Evolutionary conservation across 495 filamentous ascomycete species (phyloP).

Genomic region (Entonaema liquescens): DNA sequence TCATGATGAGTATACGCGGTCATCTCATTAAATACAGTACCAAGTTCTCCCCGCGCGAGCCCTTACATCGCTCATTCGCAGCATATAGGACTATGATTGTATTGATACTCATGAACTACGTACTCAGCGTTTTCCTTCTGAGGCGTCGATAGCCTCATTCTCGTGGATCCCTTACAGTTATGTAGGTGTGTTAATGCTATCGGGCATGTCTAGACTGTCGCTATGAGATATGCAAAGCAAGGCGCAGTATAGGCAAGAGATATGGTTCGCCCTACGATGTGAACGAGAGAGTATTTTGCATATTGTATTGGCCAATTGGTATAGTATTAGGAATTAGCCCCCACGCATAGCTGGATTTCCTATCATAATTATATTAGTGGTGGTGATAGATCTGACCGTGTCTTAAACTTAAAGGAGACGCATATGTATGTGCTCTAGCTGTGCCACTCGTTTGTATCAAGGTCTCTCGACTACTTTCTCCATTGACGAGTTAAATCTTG

Average conservation of each 20-base stretch:
- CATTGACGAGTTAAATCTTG: not conserved
- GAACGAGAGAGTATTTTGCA: slow-evolving; percentile 11
- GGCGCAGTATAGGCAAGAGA: not conserved
- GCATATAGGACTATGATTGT: not conserved
- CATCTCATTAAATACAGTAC: not conserved
- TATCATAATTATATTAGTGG: not conserved
- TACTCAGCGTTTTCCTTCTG: not conserved
- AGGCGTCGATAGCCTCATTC: not conserved
- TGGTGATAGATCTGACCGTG: slow-evolving; percentile 12
- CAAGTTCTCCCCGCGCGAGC: not conserved
- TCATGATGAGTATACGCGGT: slow-evolving; percentile 15
- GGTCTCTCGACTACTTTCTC: not conserved
- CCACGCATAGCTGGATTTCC: slow-evolving; percentile 26
- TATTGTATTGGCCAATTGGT: slow-evolving; percentile 14
- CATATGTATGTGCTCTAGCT: not conserved
- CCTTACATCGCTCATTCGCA: not conserved
- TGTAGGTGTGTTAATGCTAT: not conserved
- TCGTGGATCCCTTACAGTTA: not conserved
- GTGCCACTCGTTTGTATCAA: not conserved
- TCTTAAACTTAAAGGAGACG: slow-evolving; percentile 8
- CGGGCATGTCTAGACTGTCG: not conserved
- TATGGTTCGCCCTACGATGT: not conserved
- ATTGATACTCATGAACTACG: not conserved
- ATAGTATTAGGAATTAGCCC: slow-evolving; percentile 11
- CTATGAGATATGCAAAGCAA: not conserved